phyloP scores from a whole-genome alignment of 2,329 filamentous ascomycete genomes.

The Monosporascus sp. region DNA sequence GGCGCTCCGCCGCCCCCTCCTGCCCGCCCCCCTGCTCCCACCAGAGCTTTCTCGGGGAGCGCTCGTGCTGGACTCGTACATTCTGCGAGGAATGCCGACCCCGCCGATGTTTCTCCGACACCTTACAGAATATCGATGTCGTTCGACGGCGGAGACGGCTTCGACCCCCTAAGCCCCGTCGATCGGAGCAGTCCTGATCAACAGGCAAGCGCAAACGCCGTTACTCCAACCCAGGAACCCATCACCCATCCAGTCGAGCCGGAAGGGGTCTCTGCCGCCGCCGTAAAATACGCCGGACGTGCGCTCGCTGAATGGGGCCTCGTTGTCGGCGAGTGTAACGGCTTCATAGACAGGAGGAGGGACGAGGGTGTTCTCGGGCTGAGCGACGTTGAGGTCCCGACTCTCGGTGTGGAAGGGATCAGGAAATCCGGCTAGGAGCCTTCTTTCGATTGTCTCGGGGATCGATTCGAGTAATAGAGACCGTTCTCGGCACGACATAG shows the following conservation, averaged over 20 bases:
- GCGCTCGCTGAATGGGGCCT: conserved; percentile 75
- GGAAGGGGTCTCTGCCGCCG: conserved; percentile 37
- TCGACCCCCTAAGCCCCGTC: conserved; percentile 13
- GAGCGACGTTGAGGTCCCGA: conserved; percentile 64
- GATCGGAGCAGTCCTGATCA: conserved; percentile 18
- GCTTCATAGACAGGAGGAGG: conserved; percentile 70
- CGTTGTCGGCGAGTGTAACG: conserved; percentile 73
- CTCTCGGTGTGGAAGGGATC: conserved; percentile 59
- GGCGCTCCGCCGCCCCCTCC: conserved; percentile 34
- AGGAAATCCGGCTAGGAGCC: conserved; percentile 27
- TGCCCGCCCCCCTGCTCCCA: conserved; percentile 36
- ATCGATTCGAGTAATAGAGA: neutral
- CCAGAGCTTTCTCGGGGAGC: conserved; percentile 43
- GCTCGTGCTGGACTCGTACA: conserved; percentile 41
- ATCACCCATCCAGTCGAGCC: conserved; percentile 42
- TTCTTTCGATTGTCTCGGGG: neutral
- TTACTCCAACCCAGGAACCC: conserved; percentile 24
- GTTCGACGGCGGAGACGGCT: conserved; percentile 15
- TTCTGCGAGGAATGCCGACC: conserved; percentile 46
- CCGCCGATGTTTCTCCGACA: conserved; percentile 27
- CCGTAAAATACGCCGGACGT: conserved; percentile 61
- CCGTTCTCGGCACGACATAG: neutral
- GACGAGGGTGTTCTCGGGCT: conserved; percentile 66
- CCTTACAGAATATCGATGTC: conserved; percentile 16
- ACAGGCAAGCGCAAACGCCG: conserved; percentile 6